Percentiles rank a stretch among this genome's conserved stretches.
These are phyloP conservation scores for Fusarium continuum DNA, from an alignment of 2,329 filamentous ascomycete genomes.

Conservation along the genomic window DNA sequence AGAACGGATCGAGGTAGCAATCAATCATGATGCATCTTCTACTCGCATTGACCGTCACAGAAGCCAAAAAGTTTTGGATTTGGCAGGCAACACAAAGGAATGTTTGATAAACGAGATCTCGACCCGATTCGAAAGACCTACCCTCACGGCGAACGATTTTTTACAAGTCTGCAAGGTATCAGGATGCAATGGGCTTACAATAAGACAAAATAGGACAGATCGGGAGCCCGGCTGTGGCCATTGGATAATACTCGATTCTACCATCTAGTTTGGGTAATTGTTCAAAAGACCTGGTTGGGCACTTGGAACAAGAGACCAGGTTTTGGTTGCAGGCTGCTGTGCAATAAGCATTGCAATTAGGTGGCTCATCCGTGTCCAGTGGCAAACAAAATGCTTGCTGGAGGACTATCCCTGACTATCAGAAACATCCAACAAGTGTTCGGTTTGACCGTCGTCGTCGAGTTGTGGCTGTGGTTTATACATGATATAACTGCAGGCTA, in stretches of 20 bases:
- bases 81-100: too few relatives aligned
- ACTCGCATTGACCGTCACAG: neutral
- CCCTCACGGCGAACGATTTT: slow-evolving; percentile 2
- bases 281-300: neutral
- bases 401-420: too few relatives aligned
- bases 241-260: neutral
- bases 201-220: neutral
- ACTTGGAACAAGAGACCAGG: too few relatives aligned
- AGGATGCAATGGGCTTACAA: neutral
- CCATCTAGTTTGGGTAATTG: neutral
- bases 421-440: slow-evolving; percentile 13
- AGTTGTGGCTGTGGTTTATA: neutral
- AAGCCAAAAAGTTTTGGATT: neutral
- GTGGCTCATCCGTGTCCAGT: neutral
- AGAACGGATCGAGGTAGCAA: neutral
- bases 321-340: neutral
- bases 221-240: neutral
- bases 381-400: neutral
- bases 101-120: neutral
- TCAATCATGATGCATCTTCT: neutral
- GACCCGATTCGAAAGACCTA: neutral
- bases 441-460: neutral
- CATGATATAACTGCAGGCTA: neutral
- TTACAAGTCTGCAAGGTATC: neutral
- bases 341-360: neutral